phyloP scores from a whole-genome alignment of 257 asterid genomes.

The Penstemon newberryi region DNA sequence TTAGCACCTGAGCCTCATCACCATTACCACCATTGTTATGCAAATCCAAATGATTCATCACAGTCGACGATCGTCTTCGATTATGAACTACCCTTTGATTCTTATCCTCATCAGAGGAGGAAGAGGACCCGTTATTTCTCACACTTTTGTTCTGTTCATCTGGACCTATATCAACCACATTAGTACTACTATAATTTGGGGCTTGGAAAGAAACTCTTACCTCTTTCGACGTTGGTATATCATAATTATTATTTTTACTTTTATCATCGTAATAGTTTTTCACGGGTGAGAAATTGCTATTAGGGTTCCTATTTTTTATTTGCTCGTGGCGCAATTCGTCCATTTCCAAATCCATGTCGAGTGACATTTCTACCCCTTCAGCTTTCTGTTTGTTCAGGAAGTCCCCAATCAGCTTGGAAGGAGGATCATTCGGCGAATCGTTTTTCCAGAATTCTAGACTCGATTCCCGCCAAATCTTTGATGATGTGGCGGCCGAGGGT shows the following conservation, averaged over 20 bases:
- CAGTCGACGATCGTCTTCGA: slow-evolving; percentile 18
- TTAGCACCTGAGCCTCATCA: slow-evolving; percentile 37
- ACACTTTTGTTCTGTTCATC: slow-evolving; percentile 20
- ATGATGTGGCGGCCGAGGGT: not conserved
- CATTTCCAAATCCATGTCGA: slow-evolving; percentile 55
- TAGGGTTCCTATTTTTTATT: not conserved
- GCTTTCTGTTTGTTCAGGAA: slow-evolving; percentile 46
- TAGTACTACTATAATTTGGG: slow-evolving; percentile 13
- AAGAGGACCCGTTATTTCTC: slow-evolving; percentile 14
- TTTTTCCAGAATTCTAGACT: slow-evolving; percentile 35
- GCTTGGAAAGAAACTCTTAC: slow-evolving; percentile 41
- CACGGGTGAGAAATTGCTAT: not conserved
- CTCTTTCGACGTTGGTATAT: slow-evolving; percentile 35
- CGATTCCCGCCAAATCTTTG: slow-evolving; percentile 23
- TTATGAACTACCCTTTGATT: slow-evolving; percentile 13
- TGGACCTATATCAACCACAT: slow-evolving; percentile 31
- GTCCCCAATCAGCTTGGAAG: slow-evolving; percentile 42
- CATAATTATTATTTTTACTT: not conserved
- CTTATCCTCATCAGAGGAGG: slow-evolving; percentile 37
- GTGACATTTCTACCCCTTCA: slow-evolving; percentile 36
- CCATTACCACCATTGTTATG: not conserved
- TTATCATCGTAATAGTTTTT: no score
- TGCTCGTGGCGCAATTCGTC: slow-evolving; percentile 29
- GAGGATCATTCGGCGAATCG: slow-evolving; percentile 36
- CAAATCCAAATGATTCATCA: not conserved